These are phyloP conservation scores for Clonostachys chloroleuca DNA, from an alignment of 2,329 filamentous ascomycete genomes.

Conservation along the genomic window DNA sequence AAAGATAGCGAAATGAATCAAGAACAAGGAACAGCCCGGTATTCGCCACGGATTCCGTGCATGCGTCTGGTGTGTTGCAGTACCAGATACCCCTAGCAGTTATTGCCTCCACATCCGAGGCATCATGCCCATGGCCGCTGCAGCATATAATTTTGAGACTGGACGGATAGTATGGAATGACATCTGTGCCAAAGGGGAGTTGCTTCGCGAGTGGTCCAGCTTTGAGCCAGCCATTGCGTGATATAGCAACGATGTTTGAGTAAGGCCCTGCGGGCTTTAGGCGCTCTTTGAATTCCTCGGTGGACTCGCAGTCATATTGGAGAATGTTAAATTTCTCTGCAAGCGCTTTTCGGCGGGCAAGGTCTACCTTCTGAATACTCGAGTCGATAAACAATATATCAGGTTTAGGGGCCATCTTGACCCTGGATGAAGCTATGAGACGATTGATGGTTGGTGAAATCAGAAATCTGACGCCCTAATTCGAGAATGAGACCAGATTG, in stretches of 20 bases:
- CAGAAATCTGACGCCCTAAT: no score
- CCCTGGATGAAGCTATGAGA: background rate
- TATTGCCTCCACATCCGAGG: constrained; percentile 32
- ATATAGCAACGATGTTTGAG: constrained; percentile 7
- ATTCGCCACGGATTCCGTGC: constrained; percentile 43
- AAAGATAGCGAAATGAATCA: constrained; percentile 35
- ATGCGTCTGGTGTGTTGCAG: constrained; percentile 47
- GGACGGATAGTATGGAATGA: constrained; percentile 7
- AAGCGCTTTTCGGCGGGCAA: constrained; percentile 2
- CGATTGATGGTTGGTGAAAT: no score
- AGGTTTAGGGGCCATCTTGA: constrained; percentile 1
- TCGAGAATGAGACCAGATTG: no score
- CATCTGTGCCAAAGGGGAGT: constrained; percentile 6
- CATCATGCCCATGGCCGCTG: constrained; percentile 8
- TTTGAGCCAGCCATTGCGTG: constrained; percentile 9
- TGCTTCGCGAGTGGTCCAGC: constrained; percentile 7
- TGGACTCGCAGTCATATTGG: constrained; percentile 8
- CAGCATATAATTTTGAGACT: constrained; percentile 9
- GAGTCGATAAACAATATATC: constrained; percentile 7
- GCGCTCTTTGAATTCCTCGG: constrained; percentile 7
- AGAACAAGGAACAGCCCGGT: constrained; percentile 29
- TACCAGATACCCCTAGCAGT: constrained; percentile 39
- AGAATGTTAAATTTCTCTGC: constrained; percentile 7
- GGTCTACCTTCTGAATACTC: constrained; percentile 5
- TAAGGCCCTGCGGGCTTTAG: constrained; percentile 6